Percentiles rank a stretch among this genome's conserved stretches.
These are phyloP conservation scores for Mycogone perniciosa DNA, from an alignment of 2,329 filamentous ascomycete genomes.

Conservation along the genomic window DNA sequence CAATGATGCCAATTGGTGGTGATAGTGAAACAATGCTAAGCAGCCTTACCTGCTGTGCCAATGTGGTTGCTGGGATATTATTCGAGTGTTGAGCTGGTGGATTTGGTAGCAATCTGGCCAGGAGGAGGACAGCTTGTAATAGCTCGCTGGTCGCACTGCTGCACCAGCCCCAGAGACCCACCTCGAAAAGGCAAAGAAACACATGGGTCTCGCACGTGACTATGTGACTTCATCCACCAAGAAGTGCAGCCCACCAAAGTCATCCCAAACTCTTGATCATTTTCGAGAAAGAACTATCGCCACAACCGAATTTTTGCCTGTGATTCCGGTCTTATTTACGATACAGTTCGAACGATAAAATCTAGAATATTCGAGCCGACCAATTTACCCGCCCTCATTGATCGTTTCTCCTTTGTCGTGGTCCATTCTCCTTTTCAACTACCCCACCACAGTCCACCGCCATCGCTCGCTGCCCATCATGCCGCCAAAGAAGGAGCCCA, in stretches of 20 bases:
- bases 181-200: neutral
- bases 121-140: too few relatives aligned
- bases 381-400: too few relatives aligned
- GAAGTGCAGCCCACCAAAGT: conserved; percentile 16
- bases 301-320: neutral
- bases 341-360: too few relatives aligned
- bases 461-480: conserved; percentile 45
- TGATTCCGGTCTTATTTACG: too few relatives aligned
- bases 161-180: too few relatives aligned
- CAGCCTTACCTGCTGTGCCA: neutral
- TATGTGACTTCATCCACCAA: conserved; percentile 21
- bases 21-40: neutral
- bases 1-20: neutral
- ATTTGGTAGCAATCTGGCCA: neutral
- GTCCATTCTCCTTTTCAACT: conserved; percentile 13
- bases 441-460: conserved; percentile 10
- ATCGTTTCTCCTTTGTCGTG: too few relatives aligned
- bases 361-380: too few relatives aligned
- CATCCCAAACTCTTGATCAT: conserved; percentile 4
- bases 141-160: too few relatives aligned
- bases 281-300: conserved; percentile 7
- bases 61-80: neutral
- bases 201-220: conserved; percentile 20
- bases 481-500: conserved; percentile 63
- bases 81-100: neutral